Conservation (phyloP, 345 rosid genomes). For the Hypericum androsaemum region DNA sequence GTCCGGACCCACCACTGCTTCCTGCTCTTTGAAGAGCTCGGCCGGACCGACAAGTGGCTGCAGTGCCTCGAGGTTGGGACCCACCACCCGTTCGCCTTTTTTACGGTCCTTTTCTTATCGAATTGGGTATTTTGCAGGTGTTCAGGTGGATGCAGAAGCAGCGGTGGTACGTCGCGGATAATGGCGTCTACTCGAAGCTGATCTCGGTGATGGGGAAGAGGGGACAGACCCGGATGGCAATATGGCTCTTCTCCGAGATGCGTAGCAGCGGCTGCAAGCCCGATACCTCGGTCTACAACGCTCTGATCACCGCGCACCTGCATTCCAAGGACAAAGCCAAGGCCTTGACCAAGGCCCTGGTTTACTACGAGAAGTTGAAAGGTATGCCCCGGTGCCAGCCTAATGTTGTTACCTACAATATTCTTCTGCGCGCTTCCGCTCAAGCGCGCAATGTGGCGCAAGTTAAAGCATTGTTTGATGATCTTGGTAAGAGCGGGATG, state of each 20-base stretch:
- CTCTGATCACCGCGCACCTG: constrained; percentile 83
- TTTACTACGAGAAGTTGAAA: constrained; percentile 79
- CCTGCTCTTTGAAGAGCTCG: constrained; percentile 85
- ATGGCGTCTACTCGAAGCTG: constrained; percentile 72
- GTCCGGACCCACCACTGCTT: constrained; percentile 78
- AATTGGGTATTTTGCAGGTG: constrained; percentile 31
- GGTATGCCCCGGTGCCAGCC: constrained; percentile 71
- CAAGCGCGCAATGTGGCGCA: constrained; percentile 61
- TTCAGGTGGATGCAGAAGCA: constrained; percentile 99
- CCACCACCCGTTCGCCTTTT: not conserved
- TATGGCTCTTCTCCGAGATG: constrained; percentile 99
- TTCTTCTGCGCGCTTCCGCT: constrained; percentile 82
- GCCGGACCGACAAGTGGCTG: constrained; percentile 70
- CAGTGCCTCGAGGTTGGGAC: constrained; percentile 73
- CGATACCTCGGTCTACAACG: constrained; percentile 79
- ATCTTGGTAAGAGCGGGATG: constrained; percentile 46
- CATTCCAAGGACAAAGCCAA: constrained; percentile 70
- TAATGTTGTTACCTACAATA: constrained; percentile 77
- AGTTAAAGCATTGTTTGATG: constrained; percentile 67
- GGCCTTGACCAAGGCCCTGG: constrained; percentile 67
- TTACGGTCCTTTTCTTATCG: not conserved
- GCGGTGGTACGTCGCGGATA: constrained; percentile 80
- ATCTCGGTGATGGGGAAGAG: constrained; percentile 81
- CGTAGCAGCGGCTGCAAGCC: constrained; percentile 90
- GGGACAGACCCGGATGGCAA: constrained; percentile 86